These are phyloP conservation scores for Hypoxylon sp. DNA, from an alignment of 2,329 filamentous ascomycete species.

Conservation along the genomic window DNA sequence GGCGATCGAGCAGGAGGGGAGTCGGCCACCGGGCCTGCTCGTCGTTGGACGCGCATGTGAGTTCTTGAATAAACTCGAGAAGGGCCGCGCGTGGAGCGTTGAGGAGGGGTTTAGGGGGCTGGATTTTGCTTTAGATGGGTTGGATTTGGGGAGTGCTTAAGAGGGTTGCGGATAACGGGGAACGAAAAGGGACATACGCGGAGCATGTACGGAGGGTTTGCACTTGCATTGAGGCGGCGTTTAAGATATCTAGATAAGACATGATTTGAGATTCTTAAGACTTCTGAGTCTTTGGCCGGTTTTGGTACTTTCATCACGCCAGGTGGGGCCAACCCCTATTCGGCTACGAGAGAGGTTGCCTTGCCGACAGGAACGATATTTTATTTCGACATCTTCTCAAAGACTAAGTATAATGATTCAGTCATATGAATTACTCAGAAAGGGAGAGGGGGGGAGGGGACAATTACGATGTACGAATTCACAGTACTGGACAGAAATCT, in stretches of 20 bases:
- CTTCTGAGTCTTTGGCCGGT: neutral
- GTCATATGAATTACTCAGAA: too few relatives aligned
- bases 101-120: slow-evolving; percentile 89
- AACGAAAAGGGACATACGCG: neutral
- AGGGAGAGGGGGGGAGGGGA: too few relatives aligned
- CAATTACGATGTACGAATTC: neutral
- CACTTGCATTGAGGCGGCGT: slow-evolving; percentile 26
- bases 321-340: neutral
- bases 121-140: slow-evolving; percentile 60
- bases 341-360: neutral
- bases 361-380: too few relatives aligned
- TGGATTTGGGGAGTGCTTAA: slow-evolving; percentile 38
- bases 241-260: slow-evolving; percentile 12
- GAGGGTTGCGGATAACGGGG: neutral
- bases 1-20: slow-evolving; percentile 91
- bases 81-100: slow-evolving; percentile 80
- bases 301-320: neutral
- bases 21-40: slow-evolving; percentile 87
- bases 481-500: neutral
- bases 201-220: slow-evolving; percentile 1
- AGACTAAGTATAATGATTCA: too few relatives aligned
- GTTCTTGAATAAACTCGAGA: slow-evolving; percentile 74
- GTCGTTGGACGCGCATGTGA: slow-evolving; percentile 89
- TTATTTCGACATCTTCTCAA: too few relatives aligned
- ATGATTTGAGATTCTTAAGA: neutral